Base-by-base conservation (phyloP, 768 basidiomycete genomes). In the Termitomyces sp. region DNA sequence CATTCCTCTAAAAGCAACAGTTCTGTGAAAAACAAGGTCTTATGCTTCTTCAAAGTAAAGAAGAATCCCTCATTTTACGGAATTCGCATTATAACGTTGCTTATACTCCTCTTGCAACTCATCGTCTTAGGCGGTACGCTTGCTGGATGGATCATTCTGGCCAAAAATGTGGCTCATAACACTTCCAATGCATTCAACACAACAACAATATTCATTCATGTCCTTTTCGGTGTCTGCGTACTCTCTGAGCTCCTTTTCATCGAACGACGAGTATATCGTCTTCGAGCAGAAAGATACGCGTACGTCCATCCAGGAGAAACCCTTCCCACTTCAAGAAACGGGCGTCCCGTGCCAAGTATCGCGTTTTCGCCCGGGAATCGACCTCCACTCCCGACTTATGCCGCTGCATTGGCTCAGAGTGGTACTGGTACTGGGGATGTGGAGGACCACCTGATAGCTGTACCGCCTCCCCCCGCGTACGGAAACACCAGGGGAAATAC, bases 391-490 rank as follows among this genome's bases (percentile, higher is more conserved):
- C 88, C 89, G 0, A 88, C 87, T 13, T 90, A 90, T 67, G 88
- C 87, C 4, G 85, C 88, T 20, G 83, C 85, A 2, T 75, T 92
- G n/a, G 81, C 84, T 8, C 81, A 88, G 63, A 85, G 83, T 69
- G 88, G 89, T 15, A 79, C 77, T 15, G 88, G 87, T 39, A 90
- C 90, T 4, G 89, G 89, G 45, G 89, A 91, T 70, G 88, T 89
- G 32, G 90, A 91, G 65, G 89, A 90, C 70, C 77, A 84, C 67
- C 70, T 81, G 40, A 91, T 90, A 60, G 89, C 88, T 3, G 80
- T 77, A 20, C 79, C 85, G 4, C 89, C 90, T 1, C 90, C 90
- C 7, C 90, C 90, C 11, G 87, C 87, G n/a, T 91, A 91, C 69
- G 89, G 90, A 24, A 81, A 89, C 65, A 88, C 87, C 20, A 81